Conservation (phyloP, 108 stramenopile genomes). For the Nitzschia palea region DNA sequence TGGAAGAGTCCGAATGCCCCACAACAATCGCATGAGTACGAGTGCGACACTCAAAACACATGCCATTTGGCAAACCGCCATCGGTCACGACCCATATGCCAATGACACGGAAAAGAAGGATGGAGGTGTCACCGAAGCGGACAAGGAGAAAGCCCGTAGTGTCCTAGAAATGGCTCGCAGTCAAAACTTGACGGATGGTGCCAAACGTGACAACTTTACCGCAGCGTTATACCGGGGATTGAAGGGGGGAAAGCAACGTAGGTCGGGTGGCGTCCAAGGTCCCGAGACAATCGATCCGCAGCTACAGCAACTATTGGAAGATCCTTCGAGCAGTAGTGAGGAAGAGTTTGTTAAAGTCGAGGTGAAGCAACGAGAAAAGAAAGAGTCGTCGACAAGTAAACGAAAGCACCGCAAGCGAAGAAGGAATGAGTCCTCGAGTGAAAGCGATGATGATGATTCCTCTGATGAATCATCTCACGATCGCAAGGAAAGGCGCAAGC, state of each 20-base stretch:
- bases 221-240: constrained; percentile 74
- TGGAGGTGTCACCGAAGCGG: constrained; percentile 15
- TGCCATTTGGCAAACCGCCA: constrained; percentile 84
- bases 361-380: constrained; percentile 38
- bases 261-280: constrained; percentile 20
- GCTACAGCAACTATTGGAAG: constrained; percentile 49
- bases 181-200: constrained; percentile 75
- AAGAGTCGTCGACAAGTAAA: constrained; percentile 27
- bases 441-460: constrained; percentile 36
- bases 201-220: constrained; percentile 75
- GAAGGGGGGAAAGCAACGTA: constrained; percentile 72
- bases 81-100: constrained; percentile 82
- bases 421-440: neutral
- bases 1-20: constrained; percentile 80
- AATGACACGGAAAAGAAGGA: constrained; percentile 10
- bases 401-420: constrained; percentile 28
- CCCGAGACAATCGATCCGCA: constrained; percentile 22
- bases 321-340: constrained; percentile 68
- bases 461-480: constrained; percentile 30
- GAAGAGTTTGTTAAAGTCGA: constrained; percentile 71
- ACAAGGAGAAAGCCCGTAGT: constrained; percentile 60
- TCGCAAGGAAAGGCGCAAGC: constrained; percentile 16
- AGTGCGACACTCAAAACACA: constrained; percentile 62
- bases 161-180: constrained; percentile 73
- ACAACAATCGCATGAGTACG: constrained; percentile 89